Evolutionary conservation across 352 stramenopile genomes (phyloP).

Genomic region (Phytophthora pseudosyringae): DNA sequence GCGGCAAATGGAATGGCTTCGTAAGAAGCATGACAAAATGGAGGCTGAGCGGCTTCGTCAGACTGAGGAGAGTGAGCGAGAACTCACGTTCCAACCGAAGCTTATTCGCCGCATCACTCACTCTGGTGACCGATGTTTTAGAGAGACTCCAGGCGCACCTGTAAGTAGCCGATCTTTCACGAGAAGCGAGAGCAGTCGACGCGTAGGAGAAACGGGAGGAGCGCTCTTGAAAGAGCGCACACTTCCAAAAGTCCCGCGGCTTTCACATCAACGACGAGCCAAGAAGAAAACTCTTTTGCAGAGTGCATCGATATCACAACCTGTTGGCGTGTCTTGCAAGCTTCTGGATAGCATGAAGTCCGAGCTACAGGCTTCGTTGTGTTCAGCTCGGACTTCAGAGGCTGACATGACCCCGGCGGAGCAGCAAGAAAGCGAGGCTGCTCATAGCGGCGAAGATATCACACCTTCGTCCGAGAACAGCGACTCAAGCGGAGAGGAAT

Average conservation of each 20-base stretch:
- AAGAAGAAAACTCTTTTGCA: constrained; percentile 47
- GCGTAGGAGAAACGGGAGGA: constrained; percentile 22
- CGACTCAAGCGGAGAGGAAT: constrained; percentile 5
- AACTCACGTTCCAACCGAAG: constrained; percentile 87
- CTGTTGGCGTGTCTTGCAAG: constrained; percentile 66
- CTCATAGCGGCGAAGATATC: constrained; percentile 5
- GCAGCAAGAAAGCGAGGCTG: constrained; percentile 3
- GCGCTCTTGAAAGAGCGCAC: constrained; percentile 39
- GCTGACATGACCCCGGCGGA: constrained; percentile 1
- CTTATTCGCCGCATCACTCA: constrained; percentile 74
- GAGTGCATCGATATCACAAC: constrained; percentile 45
- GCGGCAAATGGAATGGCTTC: constrained; percentile 79
- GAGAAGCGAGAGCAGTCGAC: constrained; percentile 35
- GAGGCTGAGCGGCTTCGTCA: constrained; percentile 68
- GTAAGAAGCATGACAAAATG: constrained; percentile 82
- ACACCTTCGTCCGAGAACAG: constrained; percentile 7
- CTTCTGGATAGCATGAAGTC: constrained; percentile 75
- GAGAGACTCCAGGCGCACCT: constrained; percentile 22
- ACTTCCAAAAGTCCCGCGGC: constrained; percentile 46
- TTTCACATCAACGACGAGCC: constrained; percentile 33
- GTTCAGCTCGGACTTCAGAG: constrained; percentile 2
- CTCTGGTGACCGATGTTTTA: constrained; percentile 45
- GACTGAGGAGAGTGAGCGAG: constrained; percentile 72
- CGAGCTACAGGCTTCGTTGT: constrained; percentile 65
- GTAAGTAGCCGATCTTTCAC: constrained; percentile 19